Evolutionary conservation across 495 filamentous ascomycete genomes (phyloP).

Genomic region (Ramalina peruviana): DNA sequence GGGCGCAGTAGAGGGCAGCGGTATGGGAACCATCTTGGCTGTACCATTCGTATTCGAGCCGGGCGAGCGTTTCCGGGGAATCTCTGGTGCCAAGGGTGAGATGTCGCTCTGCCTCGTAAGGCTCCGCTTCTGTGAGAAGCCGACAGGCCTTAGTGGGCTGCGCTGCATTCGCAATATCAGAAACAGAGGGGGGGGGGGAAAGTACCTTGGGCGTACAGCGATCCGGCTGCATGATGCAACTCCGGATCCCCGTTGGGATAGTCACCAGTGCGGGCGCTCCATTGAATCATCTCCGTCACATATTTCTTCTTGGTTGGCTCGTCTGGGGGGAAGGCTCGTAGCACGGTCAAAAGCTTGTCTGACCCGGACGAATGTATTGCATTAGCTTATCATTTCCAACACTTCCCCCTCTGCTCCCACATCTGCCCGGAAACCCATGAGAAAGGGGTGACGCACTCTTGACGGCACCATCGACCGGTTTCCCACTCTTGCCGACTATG

Average conservation of each 20-base stretch:
- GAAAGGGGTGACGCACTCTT: constrained; percentile 35
- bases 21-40: constrained; percentile 74
- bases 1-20: constrained; percentile 75
- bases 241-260: constrained; percentile 90
- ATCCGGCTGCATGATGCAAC: constrained; percentile 83
- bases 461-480: constrained; percentile 50
- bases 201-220: constrained; percentile 67
- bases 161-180: background rate
- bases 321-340: constrained; percentile 65
- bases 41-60: constrained; percentile 90
- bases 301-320: constrained; percentile 88
- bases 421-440: background rate
- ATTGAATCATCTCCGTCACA: constrained; percentile 76
- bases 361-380: background rate
- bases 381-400: background rate
- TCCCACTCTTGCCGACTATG: constrained; percentile 71
- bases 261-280: constrained; percentile 73
- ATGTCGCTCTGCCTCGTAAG: constrained; percentile 87
- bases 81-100: constrained; percentile 80
- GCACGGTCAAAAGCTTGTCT: constrained; percentile 25
- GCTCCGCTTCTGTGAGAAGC: constrained; percentile 51
- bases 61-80: constrained; percentile 63
- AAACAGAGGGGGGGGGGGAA: background rate
- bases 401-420: background rate
- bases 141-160: background rate